Evolutionary conservation across 805 yeast genomes (phyloP), one percentile per base, ranked within the genome.

Genomic region (Lachancea sp.): DNA sequence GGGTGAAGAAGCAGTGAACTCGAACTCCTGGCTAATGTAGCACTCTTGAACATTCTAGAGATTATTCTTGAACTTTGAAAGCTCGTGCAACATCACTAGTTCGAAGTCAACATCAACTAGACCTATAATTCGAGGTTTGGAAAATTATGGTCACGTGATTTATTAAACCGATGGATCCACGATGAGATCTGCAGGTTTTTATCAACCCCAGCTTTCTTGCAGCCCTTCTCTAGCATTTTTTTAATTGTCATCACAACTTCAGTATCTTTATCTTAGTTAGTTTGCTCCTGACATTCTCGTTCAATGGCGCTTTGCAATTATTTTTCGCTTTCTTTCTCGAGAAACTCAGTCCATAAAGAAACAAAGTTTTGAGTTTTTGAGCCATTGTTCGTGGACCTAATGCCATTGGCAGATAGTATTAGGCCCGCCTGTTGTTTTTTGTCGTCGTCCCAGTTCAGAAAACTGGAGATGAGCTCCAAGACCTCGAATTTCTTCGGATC

Each of bases 401-500:
- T 18, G 19, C 38, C 41, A 36, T 52, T 52, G 45, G 49, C 43
- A 35, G 49, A 49, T 49, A 72, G 74, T 25, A 76, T 59, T 42
- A 87, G 66, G 0, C 96, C 96, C 1, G 95, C 95, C 49, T 81
- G 85, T 19, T 78, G 69, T 56, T 76, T 80, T 60, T 85, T 80
- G 36, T 76, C 81, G 41, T 87, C 93, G 63, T 85, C 91, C 99
- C 99, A 93, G 47, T 78, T 83, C 47, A 93, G 70, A 53, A 83
- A 81, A 48, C 86, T 85, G 10, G 95, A 77, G 35, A 93, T 83
- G 48, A 93, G 74, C 59, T 79, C 85, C 40, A 93, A 72, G 3
- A 93, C 95, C 71, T 93, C 98, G 60, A 85, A 93, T 65, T 93
- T 89, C 66, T 90, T 91, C 8, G 95, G 77, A 62, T 93, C 99